phyloP scores from a whole-genome alignment of 352 stramenopile species.

The Phytophthora fragariaefolia region DNA sequence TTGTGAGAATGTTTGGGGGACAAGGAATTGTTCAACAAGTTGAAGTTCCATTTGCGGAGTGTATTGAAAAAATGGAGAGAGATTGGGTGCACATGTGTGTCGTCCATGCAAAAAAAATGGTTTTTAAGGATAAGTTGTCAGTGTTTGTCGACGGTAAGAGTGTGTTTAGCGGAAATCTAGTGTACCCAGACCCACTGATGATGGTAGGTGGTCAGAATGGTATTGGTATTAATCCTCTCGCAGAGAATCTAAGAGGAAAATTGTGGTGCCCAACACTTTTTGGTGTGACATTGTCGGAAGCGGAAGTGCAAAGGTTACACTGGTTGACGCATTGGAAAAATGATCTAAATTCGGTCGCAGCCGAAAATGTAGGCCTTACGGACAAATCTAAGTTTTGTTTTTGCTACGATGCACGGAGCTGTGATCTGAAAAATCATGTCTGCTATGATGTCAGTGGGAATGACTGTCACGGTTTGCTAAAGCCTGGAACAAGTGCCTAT shows the following conservation, averaged over 20 bases:
- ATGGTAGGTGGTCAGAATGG: conserved; percentile 78
- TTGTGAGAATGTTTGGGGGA: conserved; percentile 58
- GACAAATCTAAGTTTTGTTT: conserved; percentile 88
- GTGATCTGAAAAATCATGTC: conserved; percentile 53
- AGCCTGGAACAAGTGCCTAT: conserved; percentile 66
- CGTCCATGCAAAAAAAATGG: conserved; percentile 88
- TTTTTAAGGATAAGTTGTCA: conserved; percentile 88
- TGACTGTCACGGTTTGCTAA: conserved; percentile 73
- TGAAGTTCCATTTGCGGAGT: conserved; percentile 61
- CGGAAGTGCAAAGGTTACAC: conserved; percentile 74
- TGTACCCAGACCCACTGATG: conserved; percentile 73
- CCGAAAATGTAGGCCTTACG: conserved; percentile 63
- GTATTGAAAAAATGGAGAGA: conserved; percentile 55
- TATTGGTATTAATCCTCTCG: conserved; percentile 65
- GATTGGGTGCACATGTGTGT: conserved; percentile 80
- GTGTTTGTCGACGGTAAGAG: conserved; percentile 70
- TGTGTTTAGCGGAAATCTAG: conserved; percentile 70
- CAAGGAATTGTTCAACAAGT: conserved; percentile 58
- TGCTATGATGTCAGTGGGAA: conserved; percentile 84
- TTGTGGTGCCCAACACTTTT: conserved; percentile 85
- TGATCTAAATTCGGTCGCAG: conserved; percentile 59
- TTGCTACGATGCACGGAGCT: conserved; percentile 80
- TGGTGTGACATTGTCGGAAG: conserved; percentile 61
- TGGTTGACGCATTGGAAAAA: conserved; percentile 84
- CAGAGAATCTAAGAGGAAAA: conserved; percentile 63